Base-by-base conservation (phyloP, 805 yeast species). In the Sporopachydermia quercuum region DNA sequence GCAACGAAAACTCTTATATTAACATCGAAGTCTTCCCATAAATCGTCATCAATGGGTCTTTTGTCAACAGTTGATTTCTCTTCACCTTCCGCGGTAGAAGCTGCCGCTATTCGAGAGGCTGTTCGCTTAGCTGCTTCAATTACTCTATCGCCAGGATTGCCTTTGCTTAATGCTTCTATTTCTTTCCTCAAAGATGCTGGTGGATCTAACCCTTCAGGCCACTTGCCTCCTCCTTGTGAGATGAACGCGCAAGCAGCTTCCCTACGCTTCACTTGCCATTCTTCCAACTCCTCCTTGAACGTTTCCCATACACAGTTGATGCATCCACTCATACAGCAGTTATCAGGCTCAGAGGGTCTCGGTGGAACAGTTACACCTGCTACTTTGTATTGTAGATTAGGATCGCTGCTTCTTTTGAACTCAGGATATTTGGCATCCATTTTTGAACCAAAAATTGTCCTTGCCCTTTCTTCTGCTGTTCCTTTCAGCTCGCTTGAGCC, bases 251-350 rank as follows among this genome's bases (percentile, higher is more conserved):
- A 37, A 0, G 68, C 80, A 0, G 95, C 96, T 41, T 65, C 55
- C 33, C 58, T 59, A 15, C 94, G 63, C 50, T 65, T 58, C 1
- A 45, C 53, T 50, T 76, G 74, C 95, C 96, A 91, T 23, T 84
- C 84, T 45, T 74, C 77, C 38, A 87, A 51, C 54, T 91, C 97
- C 40, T 89, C 96, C 47, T 80, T 78, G 55, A 74, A 89, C 40
- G 83, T 61, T 50, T 87, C 96, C 97, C 97, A 91, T 2, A 89
- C 97, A 57, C 98, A 89, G 58, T 89, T 86, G 19, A 84, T 76
- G 57, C 98, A 89, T 1, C 98, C 98, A 42, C 91, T 78, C 94
- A 86, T 86, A 58, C 98, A 89, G 57, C 98, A 89, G 56, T 89
- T 86, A 49, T 87, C 94, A 1, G 97, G 97, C 49, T 84, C 95